Evolutionary conservation across 2,329 filamentous ascomycete species (phyloP), one percentile per base, ranked within the genome.

Genomic region (Fusarium falciforme): DNA sequence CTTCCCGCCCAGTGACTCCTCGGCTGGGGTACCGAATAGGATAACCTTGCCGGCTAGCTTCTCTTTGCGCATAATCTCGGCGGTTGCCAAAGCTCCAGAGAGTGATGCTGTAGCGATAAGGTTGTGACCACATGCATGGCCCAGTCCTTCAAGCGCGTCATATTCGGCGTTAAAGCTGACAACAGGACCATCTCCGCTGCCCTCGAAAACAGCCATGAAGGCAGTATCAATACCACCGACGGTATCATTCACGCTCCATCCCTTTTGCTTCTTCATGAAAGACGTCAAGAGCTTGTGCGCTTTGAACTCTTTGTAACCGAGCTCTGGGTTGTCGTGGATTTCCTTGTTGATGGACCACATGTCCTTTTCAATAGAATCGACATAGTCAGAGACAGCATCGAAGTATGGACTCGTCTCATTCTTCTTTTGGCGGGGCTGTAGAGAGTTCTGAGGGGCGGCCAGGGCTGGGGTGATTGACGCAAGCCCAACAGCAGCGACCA

Each of bases 251-350:
- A 87, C 84, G 5, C 81, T 77, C 84, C 84, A 85, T 7, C 79
- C 67, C 16, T 74, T 74, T 36, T 82, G 80, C 12, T 72, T 76
- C 55, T 78, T 74, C 68, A 85, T 75, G 61, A 81, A 86, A 6
- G 79, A 76, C 0, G 83, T 84, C 36, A 87, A 76, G 3, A 82
- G 74, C 5, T 83, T 78, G 64, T 87, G 85, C 0, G 85, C 85
- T 20, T 83, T 82, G 52, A 79, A 77, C 70, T 87, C 85, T 40
- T 85, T 79, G 66, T 82, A 86, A 0, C 81, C 82, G 1, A 86
- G 78, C 72, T 87, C 85, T 0, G 85, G 85, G 47, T 86, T 81
- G 52, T 84, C 83, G 67, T 85, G 84, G 22, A 87, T 85, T 36
- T 82, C 75, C n/a, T 83, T 81, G 67, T 83, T 85, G 66, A 86